Conservation (phyloP, 768 basidiomycete genomes). For the Lyophyllum shimeji region DNA sequence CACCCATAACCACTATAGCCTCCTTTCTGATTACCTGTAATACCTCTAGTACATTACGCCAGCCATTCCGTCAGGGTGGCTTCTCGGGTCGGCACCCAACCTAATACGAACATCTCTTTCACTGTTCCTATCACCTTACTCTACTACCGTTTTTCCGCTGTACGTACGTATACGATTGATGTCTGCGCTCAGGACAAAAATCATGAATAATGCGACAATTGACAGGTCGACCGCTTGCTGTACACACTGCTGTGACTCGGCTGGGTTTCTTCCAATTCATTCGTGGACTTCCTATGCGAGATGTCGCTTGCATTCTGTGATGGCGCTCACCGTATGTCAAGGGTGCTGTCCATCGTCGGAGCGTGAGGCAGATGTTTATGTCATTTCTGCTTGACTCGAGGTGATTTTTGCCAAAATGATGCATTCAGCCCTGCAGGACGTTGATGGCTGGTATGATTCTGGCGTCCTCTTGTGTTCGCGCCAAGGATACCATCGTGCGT, state of each 20-base stretch:
- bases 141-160: constrained; percentile 13
- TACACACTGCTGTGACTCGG: background rate
- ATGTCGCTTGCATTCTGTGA: background rate
- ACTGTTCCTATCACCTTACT: constrained; percentile 15
- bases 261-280: background rate
- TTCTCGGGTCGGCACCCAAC: constrained; percentile 21
- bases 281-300: background rate
- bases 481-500: background rate
- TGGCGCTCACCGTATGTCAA: background rate
- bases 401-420: background rate
- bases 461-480: background rate
- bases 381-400: background rate
- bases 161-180: constrained; percentile 19
- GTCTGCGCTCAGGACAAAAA: constrained; percentile 6
- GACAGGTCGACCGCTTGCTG: background rate
- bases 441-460: background rate
- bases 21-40: constrained; percentile 27
- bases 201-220: constrained; percentile 4
- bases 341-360: background rate
- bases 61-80: constrained; percentile 14
- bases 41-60: constrained; percentile 28
- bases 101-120: constrained; percentile 19
- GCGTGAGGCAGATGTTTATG: background rate
- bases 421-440: background rate
- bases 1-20: constrained; percentile 19